Evolutionary conservation across 163 green algal genomes (phyloP), one percentile per base, ranked within the genome.

Genomic region (Prototheca cutis): DNA sequence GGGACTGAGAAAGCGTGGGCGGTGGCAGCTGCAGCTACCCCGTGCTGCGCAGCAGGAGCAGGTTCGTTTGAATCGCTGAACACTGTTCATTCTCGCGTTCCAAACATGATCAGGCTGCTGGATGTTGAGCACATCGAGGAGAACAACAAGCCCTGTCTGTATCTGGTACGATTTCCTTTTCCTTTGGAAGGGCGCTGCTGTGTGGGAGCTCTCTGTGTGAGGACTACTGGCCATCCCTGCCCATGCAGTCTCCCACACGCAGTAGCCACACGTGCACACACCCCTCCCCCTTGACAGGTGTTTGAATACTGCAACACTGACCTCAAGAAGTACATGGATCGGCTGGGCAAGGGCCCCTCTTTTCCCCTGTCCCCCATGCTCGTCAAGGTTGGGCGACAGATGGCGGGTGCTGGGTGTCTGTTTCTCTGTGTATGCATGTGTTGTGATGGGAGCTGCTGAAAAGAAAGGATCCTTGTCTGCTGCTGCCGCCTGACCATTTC

Each of bases 291-390:
- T 19, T 42, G 15, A 27, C 75, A 93, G 83, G 81, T 98, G 10
- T 99, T 99, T 73, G 92, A 99, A 65, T 99, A 91, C 73, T 77
- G 96, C 4, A 87, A 77, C 62, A 97, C 88, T 27, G 92, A 99
- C 75, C 80, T 99, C n/a, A 99, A 99, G 73, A 95, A 95, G 76
- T 98, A 85, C 79, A 99, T 99, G 92, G 92, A 97, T 74, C 71
- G 82, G 24, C 91, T 81, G 40, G 88, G 90, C 48, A 95, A 90
- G 55, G 90, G 93, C 6, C 88, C 90, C 4, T 55, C 67, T 8
- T 63, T 87, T 63, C 65, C 68, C n/a, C 66, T 99, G 49, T 61
- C 73, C 7, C 68, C 70, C 0, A 45, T 68, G 24, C 70, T 84
- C 6, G 72, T 99, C 62, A 95, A 98, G 87, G 83, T 87, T 51